Evolutionary conservation across 2,329 filamentous ascomycete genomes (phyloP).

Genomic region (Verticillium nubilum): DNA sequence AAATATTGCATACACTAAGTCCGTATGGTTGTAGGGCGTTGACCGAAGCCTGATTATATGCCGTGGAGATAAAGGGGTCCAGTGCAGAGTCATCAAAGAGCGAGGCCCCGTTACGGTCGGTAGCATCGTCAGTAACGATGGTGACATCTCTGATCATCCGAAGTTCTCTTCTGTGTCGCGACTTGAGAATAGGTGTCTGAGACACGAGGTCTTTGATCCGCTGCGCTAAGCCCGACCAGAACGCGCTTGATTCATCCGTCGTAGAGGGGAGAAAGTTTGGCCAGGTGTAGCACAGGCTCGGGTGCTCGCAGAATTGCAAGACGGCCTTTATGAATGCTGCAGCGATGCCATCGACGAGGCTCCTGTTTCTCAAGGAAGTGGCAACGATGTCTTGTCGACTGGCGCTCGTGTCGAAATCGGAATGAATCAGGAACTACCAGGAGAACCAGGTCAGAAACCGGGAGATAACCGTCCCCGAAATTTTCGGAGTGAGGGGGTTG

Average conservation of each 20-base stretch:
- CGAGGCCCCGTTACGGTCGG: conserved; percentile 3
- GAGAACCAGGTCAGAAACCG: background rate
- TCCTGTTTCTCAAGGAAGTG: conserved; percentile 30
- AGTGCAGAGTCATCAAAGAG: conserved; percentile 6
- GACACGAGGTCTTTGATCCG: conserved; percentile 15
- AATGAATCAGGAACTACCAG: conserved; percentile 39
- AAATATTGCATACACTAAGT: background rate
- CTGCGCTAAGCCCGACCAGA: conserved; percentile 19
- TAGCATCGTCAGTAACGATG: conserved; percentile 2
- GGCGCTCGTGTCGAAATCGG: conserved; percentile 42
- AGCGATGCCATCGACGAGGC: conserved; percentile 27
- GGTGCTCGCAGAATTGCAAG: conserved; percentile 29
- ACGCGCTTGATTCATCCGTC: conserved; percentile 15
- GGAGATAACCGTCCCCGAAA: background rate
- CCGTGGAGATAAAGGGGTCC: conserved; percentile 7
- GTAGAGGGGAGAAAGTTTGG: conserved; percentile 35
- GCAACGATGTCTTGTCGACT: conserved; percentile 35
- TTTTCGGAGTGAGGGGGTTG: background rate
- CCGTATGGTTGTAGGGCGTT: conserved; percentile 6
- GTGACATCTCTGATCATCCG: background rate
- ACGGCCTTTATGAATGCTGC: conserved; percentile 32
- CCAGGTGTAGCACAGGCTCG: conserved; percentile 34
- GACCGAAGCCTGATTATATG: background rate
- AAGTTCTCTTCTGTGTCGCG: background rate
- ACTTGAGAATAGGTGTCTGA: conserved; percentile 7